Percentiles rank a stretch among this genome's conserved stretches.
Conservation (phyloP, 306 rosid genomes). For the Gastrolobium bilobum region DNA sequence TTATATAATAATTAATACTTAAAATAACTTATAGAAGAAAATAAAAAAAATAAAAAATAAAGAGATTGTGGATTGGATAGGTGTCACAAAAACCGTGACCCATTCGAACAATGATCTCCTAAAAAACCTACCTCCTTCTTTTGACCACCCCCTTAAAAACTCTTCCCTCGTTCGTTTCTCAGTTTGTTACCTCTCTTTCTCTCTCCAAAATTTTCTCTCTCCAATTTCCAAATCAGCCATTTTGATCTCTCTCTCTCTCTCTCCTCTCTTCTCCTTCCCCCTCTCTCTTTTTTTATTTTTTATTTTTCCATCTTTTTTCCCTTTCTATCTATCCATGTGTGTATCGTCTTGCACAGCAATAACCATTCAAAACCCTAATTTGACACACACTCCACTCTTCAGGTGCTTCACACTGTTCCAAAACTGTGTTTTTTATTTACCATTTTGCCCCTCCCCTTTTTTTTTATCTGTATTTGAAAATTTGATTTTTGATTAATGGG, state of each 20-base stretch:
- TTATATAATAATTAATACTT: too few relatives aligned
- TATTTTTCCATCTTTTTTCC: too few relatives aligned
- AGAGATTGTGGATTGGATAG: slow-evolving; percentile 7
- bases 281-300: not conserved
- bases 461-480: not conserved
- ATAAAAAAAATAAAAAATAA: not conserved
- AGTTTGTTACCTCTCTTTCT: not conserved
- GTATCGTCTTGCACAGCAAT: too few relatives aligned
- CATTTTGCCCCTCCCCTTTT: not conserved
- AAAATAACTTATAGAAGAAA: not conserved
- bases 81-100: slow-evolving; percentile 49
- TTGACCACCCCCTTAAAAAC: slow-evolving; percentile 54
- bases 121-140: slow-evolving; percentile 64
- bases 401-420: slow-evolving; percentile 53
- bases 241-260: not conserved
- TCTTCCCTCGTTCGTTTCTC: not conserved
- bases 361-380: slow-evolving; percentile 67
- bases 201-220: not conserved
- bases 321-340: not conserved
- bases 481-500: not conserved
- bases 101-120: slow-evolving; percentile 71
- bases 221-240: slow-evolving; percentile 7
- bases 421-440: too few relatives aligned
- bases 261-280: not conserved
- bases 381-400: slow-evolving; percentile 54